Percentiles rank a stretch among this genome's conserved stretches.
Conservation (phyloP, 164 flowering plant genomes). For the Platanus orientalis region DNA sequence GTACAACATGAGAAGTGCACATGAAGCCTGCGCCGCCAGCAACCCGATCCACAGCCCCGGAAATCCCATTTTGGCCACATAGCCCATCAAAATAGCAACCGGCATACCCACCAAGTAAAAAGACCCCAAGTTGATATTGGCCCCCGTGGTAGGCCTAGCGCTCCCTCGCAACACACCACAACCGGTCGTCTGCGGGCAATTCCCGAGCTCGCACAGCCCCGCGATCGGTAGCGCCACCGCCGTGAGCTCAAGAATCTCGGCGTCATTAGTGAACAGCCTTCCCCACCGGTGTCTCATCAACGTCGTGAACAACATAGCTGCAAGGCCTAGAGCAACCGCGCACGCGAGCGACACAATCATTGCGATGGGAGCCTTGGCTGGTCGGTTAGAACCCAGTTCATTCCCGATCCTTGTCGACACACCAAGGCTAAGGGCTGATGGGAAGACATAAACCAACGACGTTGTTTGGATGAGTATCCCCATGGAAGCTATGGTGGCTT, state of each 20-base stretch:
- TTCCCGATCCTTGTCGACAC: slow-evolving; percentile 74
- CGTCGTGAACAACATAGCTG: slow-evolving; percentile 58
- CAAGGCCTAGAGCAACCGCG: slow-evolving; percentile 34
- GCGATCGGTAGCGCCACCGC: slow-evolving; percentile 59
- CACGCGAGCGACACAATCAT: slow-evolving; percentile 40
- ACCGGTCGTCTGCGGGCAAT: no score
- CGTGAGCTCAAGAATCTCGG: slow-evolving; percentile 50
- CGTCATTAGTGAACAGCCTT: slow-evolving; percentile 60
- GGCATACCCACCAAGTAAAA: slow-evolving; percentile 90
- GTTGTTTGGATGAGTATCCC: no score
- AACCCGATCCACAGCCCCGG: slow-evolving; percentile 87
- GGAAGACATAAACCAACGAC: no score
- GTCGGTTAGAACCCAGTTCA: slow-evolving; percentile 79
- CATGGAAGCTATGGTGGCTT: no score
- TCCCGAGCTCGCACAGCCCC: no score
- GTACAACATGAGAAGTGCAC: slow-evolving; percentile 46
- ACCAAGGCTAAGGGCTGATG: no score
- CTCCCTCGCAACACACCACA: slow-evolving; percentile 85
- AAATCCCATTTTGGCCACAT: slow-evolving; percentile 50
- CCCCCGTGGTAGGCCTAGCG: slow-evolving; percentile 71
- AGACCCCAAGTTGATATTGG: slow-evolving; percentile 70
- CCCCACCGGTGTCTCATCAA: slow-evolving; percentile 63
- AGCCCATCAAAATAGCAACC: slow-evolving; percentile 52
- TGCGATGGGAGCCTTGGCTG: slow-evolving; percentile 52
- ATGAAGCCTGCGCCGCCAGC: slow-evolving; percentile 73